These are phyloP conservation scores for Russula compacta DNA, from an alignment of 768 basidiomycete species.

Conservation along the genomic window DNA sequence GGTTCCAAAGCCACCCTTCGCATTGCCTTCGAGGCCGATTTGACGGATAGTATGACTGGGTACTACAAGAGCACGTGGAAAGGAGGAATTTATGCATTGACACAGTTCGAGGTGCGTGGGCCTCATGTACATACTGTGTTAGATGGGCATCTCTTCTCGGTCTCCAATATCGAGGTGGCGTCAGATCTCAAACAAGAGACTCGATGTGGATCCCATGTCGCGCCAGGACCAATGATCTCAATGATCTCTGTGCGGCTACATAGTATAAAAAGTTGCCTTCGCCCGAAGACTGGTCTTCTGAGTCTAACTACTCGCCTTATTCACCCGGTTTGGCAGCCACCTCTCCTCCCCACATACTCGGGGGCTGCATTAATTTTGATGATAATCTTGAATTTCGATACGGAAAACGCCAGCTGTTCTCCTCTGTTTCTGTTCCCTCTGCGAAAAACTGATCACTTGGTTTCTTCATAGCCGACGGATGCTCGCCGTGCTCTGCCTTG, in stretches of 20 bases:
- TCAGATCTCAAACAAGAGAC: background rate
- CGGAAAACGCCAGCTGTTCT: background rate
- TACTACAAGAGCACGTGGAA: conserved; percentile 70
- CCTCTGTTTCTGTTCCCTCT: background rate
- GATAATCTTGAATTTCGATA: background rate
- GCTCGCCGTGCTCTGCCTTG: conserved; percentile 79
- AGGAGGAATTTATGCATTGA: conserved; percentile 67
- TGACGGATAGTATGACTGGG: conserved; percentile 70
- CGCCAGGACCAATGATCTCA: background rate
- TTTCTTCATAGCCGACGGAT: conserved; percentile 57
- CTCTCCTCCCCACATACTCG: background rate
- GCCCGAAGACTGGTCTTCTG: background rate
- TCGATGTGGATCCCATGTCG: background rate
- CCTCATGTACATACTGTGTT: background rate
- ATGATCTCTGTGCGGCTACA: background rate
- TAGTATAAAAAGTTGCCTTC: background rate
- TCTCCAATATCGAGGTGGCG: background rate
- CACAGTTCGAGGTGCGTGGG: conserved; percentile 70
- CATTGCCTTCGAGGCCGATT: conserved; percentile 55
- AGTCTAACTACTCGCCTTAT: background rate
- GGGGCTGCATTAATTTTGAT: background rate
- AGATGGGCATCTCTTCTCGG: background rate
- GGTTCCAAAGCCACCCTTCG: conserved; percentile 63
- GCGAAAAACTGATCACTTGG: background rate
- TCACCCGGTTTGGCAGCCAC: background rate